Base-by-base conservation (phyloP, 345 rosid genomes). In the Limnanthes douglasii region DNA sequence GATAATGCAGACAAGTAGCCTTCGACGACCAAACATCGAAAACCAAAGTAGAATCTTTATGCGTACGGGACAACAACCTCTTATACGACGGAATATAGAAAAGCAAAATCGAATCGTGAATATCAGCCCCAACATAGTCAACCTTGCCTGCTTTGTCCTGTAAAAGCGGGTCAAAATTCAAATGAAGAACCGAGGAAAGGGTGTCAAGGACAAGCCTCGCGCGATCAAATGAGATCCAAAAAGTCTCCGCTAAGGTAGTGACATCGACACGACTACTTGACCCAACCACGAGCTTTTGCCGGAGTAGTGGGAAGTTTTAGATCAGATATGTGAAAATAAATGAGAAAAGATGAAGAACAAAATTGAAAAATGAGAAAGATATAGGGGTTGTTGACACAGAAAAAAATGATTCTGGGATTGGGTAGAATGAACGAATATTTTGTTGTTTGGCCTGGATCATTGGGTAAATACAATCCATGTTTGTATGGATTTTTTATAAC, bases 1-100 rank as follows among this genome's bases (percentile, higher is more conserved):
- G 95, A 92, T 18, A 92, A 60, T 4, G 94, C 99, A 0, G 96
- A 92, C 46, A 92, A 48, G 60, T 69, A 85, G 5, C 96, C 96
- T 37, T 92, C 99, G 96, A 92, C 5, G 99, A 96, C 99, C 99
- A 92, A 0, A 85, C 96, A 50, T 92, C 99, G 1, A 94, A 90
- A 2, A 92, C 86, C 11, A 96, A 52, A 4, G 86, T 93, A 8
- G 95, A 62, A 51, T 92, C 99, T 59, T 78, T 92, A 31, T 85
- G 94, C 43, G 90, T 53, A 49, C 95, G 65, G 2, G 96, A 96
- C 44, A 67, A 43, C 60, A 92, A 46, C 73, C 65, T 81, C 73
- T 85, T 92, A 47, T 85, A 92, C 18, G 99, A 92, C 43, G 85
- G 99, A 54, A 92, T 70, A 32, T 85, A 92, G 26, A 92, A 54